phyloP scores from a whole-genome alignment of 2,329 filamentous ascomycete genomes.

The Paraphaeosphaeria minitans region DNA sequence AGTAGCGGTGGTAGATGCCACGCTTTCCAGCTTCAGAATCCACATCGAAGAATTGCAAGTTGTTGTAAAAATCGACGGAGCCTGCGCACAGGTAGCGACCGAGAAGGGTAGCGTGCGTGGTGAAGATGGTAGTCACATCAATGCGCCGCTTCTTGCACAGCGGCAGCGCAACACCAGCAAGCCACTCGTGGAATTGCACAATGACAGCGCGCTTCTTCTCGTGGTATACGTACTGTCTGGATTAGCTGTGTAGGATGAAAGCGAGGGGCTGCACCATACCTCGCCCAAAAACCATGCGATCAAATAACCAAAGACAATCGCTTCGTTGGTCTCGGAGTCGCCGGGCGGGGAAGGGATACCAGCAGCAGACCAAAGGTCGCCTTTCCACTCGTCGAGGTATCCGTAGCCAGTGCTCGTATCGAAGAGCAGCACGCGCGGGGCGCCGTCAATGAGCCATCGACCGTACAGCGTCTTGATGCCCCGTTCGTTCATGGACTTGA shows the following conservation, averaged over 20 bases:
- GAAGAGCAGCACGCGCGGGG: slow-evolving; percentile 89
- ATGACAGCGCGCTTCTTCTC: slow-evolving; percentile 92
- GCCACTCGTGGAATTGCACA: slow-evolving; percentile 98
- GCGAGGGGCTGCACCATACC: slow-evolving; percentile 58
- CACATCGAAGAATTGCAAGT: slow-evolving; percentile 94
- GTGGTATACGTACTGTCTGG: slow-evolving; percentile 76
- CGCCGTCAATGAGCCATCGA: slow-evolving; percentile 96
- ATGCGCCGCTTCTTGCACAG: slow-evolving; percentile 92
- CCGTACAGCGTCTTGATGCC: slow-evolving; percentile 91
- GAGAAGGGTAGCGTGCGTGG: slow-evolving; percentile 92
- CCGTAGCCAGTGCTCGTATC: slow-evolving; percentile 92
- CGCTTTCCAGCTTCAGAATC: slow-evolving; percentile 96
- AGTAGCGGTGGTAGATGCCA: slow-evolving; percentile 98
- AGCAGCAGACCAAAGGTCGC: slow-evolving; percentile 89
- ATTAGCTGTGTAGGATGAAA: neutral
- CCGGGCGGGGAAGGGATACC: slow-evolving; percentile 91
- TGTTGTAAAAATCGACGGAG: slow-evolving; percentile 99
- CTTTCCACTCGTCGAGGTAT: slow-evolving; percentile 95
- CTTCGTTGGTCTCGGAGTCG: slow-evolving; percentile 95
- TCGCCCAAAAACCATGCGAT: slow-evolving; percentile 98
- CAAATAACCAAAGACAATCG: slow-evolving; percentile 95
- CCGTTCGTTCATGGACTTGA: slow-evolving; percentile 89
- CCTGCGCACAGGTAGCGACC: slow-evolving; percentile 96
- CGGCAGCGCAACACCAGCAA: slow-evolving; percentile 90
- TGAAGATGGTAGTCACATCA: slow-evolving; percentile 97